A percentile compares a stretch with the other conserved stretches of the same genome.
These are phyloP conservation scores for Falciphora oryzae DNA, from an alignment of 2,329 filamentous ascomycete genomes.

Conservation along the genomic window DNA sequence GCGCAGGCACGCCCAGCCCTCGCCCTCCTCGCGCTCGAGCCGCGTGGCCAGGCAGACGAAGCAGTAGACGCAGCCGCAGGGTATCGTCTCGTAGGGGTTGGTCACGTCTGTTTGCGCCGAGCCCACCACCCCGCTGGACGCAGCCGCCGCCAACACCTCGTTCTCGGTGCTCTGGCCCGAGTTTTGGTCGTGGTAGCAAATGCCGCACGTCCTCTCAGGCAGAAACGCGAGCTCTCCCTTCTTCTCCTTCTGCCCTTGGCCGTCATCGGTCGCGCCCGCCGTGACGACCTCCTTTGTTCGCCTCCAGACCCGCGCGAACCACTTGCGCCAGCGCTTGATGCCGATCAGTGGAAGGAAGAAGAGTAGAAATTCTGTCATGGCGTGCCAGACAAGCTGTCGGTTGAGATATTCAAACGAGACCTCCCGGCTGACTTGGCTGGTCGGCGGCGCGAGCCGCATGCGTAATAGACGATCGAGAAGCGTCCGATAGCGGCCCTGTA, in stretches of 20 bases:
- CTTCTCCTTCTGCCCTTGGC: conserved; percentile 42
- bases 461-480: conserved; percentile 78
- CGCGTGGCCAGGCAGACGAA: conserved; percentile 91
- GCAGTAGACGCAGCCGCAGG: conserved; percentile 91
- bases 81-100: conserved; percentile 87
- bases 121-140: conserved; percentile 73
- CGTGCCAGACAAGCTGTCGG: conserved; percentile 96
- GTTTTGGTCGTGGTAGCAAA: conserved; percentile 94
- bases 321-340: conserved; percentile 85
- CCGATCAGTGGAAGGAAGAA: conserved; percentile 96
- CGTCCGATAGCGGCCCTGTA: conserved; percentile 87
- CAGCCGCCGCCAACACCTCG: conserved; percentile 63
- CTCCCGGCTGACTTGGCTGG: conserved; percentile 79
- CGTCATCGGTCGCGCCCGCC: conserved; percentile 38
- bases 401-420: conserved; percentile 98
- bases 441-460: conserved; percentile 79
- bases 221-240: conserved; percentile 77
- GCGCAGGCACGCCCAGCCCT: conserved; percentile 86
- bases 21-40: conserved; percentile 86
- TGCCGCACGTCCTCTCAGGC: conserved; percentile 89
- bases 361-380: conserved; percentile 98
- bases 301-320: conserved; percentile 81
- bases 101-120: conserved; percentile 90
- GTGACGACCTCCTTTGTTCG: conserved; percentile 64
- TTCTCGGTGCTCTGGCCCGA: conserved; percentile 61